Evolutionary conservation across 2,329 filamentous ascomycete species (phyloP).

Genomic region (Drechslerella dactyloides): DNA sequence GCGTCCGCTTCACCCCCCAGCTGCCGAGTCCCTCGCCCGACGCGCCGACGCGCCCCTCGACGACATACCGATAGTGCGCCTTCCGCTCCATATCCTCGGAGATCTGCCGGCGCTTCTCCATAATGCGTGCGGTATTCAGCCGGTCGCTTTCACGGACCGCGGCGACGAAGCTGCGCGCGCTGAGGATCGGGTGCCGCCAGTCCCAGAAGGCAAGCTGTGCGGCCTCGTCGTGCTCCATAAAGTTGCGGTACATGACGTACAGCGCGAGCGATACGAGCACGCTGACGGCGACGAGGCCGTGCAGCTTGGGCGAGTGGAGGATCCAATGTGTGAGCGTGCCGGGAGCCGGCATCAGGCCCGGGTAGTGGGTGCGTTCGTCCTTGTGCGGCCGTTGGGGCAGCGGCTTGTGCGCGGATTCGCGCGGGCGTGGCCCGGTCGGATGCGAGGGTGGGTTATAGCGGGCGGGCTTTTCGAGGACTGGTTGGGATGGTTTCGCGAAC

Average conservation of each 20-base stretch:
- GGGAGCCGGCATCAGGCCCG: slow-evolving; percentile 83
- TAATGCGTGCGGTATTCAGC: slow-evolving; percentile 42
- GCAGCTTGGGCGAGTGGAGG: slow-evolving; percentile 75
- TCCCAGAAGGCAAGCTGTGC: slow-evolving; percentile 43
- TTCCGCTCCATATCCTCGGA: slow-evolving; percentile 49
- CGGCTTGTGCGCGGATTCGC: slow-evolving; percentile 62
- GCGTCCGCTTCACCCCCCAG: slow-evolving; percentile 41
- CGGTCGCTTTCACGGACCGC: slow-evolving; percentile 46
- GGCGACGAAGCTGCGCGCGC: slow-evolving; percentile 28
- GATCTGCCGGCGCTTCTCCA: slow-evolving; percentile 47
- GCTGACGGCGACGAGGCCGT: slow-evolving; percentile 76
- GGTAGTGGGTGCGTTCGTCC: slow-evolving; percentile 76
- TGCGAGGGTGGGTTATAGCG: slow-evolving; percentile 93
- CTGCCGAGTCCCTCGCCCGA: slow-evolving; percentile 35
- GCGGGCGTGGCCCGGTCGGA: slow-evolving; percentile 67
- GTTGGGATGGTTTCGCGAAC: slow-evolving; percentile 38
- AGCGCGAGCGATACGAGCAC: slow-evolving; percentile 32
- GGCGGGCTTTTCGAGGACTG: slow-evolving; percentile 76
- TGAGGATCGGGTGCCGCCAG: slow-evolving; percentile 43
- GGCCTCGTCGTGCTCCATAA: slow-evolving; percentile 40
- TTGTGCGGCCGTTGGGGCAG: slow-evolving; percentile 66
- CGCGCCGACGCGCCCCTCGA: slow-evolving; percentile 35
- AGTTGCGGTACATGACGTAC: slow-evolving; percentile 49
- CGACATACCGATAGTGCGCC: slow-evolving; percentile 42
- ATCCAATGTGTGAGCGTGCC: slow-evolving; percentile 87